Percentiles rank a stretch among this genome's conserved stretches.
Evolutionary conservation across 73 alveolate species (phyloP).

Genomic region (Paramecium sexaurelia): DNA sequence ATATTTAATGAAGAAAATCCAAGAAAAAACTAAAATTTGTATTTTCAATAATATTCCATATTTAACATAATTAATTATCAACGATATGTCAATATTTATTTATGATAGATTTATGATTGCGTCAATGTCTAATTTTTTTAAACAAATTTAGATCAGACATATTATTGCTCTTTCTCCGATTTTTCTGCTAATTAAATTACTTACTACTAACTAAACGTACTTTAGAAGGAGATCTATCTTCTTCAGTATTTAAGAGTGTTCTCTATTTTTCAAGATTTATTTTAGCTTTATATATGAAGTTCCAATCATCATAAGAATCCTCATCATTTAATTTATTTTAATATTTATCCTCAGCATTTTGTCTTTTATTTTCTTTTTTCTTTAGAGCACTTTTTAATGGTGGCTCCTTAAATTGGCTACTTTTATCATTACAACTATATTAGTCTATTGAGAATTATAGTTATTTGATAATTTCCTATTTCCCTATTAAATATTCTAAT

Average conservation of each 20-base stretch:
- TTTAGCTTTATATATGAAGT: background rate
- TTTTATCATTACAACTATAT: background rate
- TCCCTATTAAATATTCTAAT: background rate
- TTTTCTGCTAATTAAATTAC: background rate
- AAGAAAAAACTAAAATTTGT: background rate
- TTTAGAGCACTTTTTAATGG: constrained; percentile 46
- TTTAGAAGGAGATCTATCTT: constrained; percentile 35
- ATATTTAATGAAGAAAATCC: background rate
- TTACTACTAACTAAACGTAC: constrained; percentile 35
- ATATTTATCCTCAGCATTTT: background rate
- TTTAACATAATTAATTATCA: background rate
- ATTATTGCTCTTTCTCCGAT: background rate
- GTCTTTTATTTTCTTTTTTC: background rate
- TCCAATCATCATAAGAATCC: constrained; percentile 47
- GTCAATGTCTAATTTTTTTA: background rate
- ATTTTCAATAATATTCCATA: background rate
- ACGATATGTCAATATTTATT: background rate
- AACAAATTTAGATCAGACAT: background rate
- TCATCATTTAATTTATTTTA: background rate
- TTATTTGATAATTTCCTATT: background rate
- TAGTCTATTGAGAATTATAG: background rate
- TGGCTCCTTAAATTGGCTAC: background rate
- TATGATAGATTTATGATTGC: background rate
- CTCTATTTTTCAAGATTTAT: constrained; percentile 1
- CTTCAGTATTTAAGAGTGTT: background rate